Evolutionary conservation across 2,329 filamentous ascomycete genomes (phyloP).

Genomic region (Mollisiaceae sp.): DNA sequence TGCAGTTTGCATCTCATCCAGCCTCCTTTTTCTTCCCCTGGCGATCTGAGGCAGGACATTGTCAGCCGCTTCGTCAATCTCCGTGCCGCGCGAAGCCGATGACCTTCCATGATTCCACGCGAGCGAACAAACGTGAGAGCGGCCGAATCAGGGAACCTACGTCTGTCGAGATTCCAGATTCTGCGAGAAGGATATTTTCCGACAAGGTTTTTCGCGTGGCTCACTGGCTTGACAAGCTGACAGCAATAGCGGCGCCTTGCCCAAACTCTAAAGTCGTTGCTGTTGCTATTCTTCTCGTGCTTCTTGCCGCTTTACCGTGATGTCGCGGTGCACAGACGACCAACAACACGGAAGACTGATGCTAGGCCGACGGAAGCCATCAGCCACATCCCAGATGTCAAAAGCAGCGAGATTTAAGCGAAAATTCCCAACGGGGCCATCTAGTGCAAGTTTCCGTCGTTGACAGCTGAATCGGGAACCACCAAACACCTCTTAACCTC

Average conservation of each 20-base stretch:
- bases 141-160: not conserved
- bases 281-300: not conserved
- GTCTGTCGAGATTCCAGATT: not conserved
- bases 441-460: not conserved
- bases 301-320: not conserved
- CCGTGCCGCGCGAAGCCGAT: not conserved
- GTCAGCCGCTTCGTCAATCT: slow-evolving; percentile 4
- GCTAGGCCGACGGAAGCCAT: not conserved
- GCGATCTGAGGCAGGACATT: slow-evolving; percentile 2
- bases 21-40: not conserved
- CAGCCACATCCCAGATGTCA: not conserved
- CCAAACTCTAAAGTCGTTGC: not conserved
- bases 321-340: not conserved
- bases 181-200: not conserved
- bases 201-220: slow-evolving; percentile 3
- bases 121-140: not conserved
- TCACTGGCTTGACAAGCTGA: not conserved
- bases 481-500: not conserved
- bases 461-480: not conserved
- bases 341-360: not conserved
- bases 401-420: not conserved
- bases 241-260: not conserved
- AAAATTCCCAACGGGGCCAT: not conserved
- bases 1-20: not conserved
- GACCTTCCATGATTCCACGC: not conserved